These are phyloP conservation scores for Emmonsia crescens DNA, from an alignment of 2,329 filamentous ascomycete species.

Conservation along the genomic window DNA sequence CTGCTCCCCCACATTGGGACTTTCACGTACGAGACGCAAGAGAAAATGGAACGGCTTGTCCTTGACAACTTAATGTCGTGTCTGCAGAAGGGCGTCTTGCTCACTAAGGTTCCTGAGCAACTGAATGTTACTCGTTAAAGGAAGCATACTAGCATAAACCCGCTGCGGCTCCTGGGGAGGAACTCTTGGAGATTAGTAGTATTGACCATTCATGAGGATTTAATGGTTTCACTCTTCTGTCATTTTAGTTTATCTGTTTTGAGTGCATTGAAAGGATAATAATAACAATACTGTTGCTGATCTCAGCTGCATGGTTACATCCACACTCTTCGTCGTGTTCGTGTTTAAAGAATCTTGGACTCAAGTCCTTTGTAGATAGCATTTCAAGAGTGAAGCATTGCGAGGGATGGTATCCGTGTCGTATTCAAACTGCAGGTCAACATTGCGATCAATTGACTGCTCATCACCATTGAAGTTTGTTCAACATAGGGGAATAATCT, in stretches of 20 bases:
- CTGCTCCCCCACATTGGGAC: slow-evolving; percentile 52
- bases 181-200: not conserved
- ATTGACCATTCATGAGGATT: not conserved
- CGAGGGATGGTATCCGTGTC: not conserved
- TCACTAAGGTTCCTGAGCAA: slow-evolving; percentile 54
- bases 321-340: too few species aligned
- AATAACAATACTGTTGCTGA: not conserved
- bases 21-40: slow-evolving; percentile 49
- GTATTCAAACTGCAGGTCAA: not conserved
- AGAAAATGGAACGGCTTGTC: slow-evolving; percentile 51
- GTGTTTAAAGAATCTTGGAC: not conserved
- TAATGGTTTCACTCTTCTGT: not conserved
- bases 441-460: not conserved
- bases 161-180: not conserved
- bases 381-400: not conserved
- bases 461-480: not conserved
- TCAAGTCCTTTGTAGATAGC: not conserved
- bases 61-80: slow-evolving; percentile 47
- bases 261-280: not conserved
- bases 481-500: too few species aligned
- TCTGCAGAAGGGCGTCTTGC: slow-evolving; percentile 45
- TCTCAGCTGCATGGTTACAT: not conserved
- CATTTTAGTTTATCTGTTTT: not conserved
- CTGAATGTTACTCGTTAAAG: not conserved
- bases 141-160: not conserved